Evolutionary conservation across 1,284 basidiomycete species (phyloP).

Genomic region (Fomitopsis pinicola): DNA sequence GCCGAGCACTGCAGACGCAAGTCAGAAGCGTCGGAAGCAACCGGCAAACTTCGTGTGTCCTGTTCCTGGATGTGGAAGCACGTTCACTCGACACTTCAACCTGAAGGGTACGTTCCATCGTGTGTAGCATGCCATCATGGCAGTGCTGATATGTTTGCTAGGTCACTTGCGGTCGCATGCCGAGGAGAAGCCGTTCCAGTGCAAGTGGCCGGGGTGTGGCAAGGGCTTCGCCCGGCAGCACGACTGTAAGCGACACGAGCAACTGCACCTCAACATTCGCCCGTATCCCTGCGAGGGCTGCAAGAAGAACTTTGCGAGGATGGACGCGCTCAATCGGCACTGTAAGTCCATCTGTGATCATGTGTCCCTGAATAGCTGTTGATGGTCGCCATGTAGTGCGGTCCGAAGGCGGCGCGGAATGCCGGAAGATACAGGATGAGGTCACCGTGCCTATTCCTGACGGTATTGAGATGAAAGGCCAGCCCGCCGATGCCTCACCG

Average conservation of each 20-base stretch:
- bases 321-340: constrained; percentile 78
- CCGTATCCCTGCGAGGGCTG: constrained; percentile 78
- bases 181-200: constrained; percentile 79
- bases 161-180: constrained; percentile 82
- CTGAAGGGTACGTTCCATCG: constrained; percentile 54
- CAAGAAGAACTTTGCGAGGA: constrained; percentile 71
- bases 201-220: constrained; percentile 81
- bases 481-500: background rate
- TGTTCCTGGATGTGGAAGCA: constrained; percentile 75
- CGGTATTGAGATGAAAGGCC: background rate
- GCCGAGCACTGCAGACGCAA: constrained; percentile 68
- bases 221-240: constrained; percentile 84
- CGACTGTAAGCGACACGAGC: constrained; percentile 81
- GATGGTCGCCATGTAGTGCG: constrained; percentile 34
- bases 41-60: constrained; percentile 73
- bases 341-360: constrained; percentile 40
- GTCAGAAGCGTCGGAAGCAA: constrained; percentile 66
- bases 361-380: background rate
- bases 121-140: constrained; percentile 6
- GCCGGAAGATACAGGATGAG: constrained; percentile 36
- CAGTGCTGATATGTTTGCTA: constrained; percentile 20
- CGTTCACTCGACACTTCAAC: constrained; percentile 81
- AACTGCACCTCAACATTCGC: constrained; percentile 72
- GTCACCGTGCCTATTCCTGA: constrained; percentile 11
- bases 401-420: constrained; percentile 55